Evolutionary conservation across 2,329 filamentous ascomycete genomes (phyloP).

Genomic region (Aspergillus sp.): DNA sequence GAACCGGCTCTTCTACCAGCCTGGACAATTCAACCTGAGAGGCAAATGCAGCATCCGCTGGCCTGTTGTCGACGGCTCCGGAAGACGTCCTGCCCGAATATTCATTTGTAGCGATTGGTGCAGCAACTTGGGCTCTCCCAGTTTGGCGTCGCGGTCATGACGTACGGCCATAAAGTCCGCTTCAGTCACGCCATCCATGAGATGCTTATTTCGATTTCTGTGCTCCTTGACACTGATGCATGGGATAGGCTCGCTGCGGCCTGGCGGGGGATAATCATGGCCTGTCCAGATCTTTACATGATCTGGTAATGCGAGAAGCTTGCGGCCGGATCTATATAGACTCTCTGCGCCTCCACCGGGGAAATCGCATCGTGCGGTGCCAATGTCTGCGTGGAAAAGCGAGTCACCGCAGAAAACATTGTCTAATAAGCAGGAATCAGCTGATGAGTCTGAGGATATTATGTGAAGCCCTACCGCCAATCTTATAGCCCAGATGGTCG

Average conservation of each 20-base stretch:
- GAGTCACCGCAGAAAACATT: conserved; percentile 49
- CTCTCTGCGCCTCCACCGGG: conserved; percentile 43
- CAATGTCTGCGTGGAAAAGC: conserved; percentile 48
- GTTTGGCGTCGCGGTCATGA: conserved; percentile 37
- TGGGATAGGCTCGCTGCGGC: conserved; percentile 30
- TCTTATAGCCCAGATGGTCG: conserved; percentile 56
- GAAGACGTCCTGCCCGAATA: conserved; percentile 46
- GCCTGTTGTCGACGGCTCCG: conserved; percentile 19
- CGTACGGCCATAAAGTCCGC: conserved; percentile 45
- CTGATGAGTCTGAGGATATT: no score
- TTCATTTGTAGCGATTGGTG: conserved; percentile 52
- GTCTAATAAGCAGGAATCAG: no score
- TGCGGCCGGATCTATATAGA: conserved; percentile 42
- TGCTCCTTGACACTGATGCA: conserved; percentile 47
- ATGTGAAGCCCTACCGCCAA: conserved; percentile 31
- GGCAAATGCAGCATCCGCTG: conserved; percentile 26
- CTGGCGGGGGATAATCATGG: conserved; percentile 45
- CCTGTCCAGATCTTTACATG: conserved; percentile 48
- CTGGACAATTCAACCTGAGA: conserved; percentile 18
- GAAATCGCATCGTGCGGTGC: conserved; percentile 50
- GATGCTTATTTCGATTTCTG: conserved; percentile 44
- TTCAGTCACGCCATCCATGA: conserved; percentile 38
- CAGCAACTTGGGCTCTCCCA: conserved; percentile 45
- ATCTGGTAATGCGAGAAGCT: conserved; percentile 38
- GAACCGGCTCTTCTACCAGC: conserved; percentile 12